Evolutionary conservation across 768 basidiomycete species (phyloP), one percentile per base, ranked within the genome.

Genomic region (Lentinus tigrinus): DNA sequence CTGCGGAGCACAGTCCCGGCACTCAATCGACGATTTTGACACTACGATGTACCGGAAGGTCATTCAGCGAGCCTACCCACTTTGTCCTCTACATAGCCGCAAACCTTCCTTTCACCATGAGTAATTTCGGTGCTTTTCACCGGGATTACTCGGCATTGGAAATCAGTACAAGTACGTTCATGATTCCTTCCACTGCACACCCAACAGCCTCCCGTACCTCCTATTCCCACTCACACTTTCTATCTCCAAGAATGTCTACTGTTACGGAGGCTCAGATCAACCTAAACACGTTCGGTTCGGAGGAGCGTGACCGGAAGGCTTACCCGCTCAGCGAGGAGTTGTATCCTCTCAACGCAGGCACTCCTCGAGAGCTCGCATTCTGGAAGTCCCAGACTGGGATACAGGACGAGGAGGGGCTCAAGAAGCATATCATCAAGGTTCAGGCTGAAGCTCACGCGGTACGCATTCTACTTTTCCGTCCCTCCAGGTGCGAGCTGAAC

Each of bases 361-460:
- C 31, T 31, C 1, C 31, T 31, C 31, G 31, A 23, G 43, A 39
- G 7, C 16, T 44, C 21, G 43, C 11, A 27, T 54, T 54, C 34
- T 21, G 42, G 39, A 23, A 36, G 14, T 7, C 10, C n/a, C 44
- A 36, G 31, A 72, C 67, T 2, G 65, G 69, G 19, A 67, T 70
- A 38, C 57, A 61, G 23, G 62, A 65, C 43, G 65, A 64, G 3
- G 60, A 60, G 1, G 57, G 56, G 47, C 62, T 70, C 26, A 65
- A 62, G 57, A n/a, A 40, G 48, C 69, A 69, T 43, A 46, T 72
- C 7, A 28, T 72, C 14, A 39, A 28, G 0, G 60, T 69, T 17
- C 65, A 65, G 28, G 46, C 51, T 10, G 59, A 65, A 47, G 67
- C 67, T 10, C 69, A 64, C 39, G 42, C 51, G 27, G 70, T 69